Percentiles rank a stretch among this genome's conserved stretches.
phyloP scores from a whole-genome alignment of 2,329 filamentous ascomycete genomes.

The Onygena corvina region DNA sequence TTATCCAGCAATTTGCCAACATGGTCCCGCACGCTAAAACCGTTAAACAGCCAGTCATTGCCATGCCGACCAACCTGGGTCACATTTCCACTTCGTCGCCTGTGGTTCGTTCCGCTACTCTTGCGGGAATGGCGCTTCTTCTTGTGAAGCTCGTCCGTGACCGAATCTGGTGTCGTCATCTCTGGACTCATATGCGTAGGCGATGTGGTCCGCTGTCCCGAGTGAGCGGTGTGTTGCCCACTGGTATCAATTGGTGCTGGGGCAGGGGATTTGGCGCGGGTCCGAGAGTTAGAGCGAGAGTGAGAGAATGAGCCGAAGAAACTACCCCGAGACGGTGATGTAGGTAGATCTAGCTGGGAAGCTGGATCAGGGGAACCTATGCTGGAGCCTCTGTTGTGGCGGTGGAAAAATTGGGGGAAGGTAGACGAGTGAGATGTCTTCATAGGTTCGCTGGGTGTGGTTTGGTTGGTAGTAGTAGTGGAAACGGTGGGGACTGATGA shows the following conservation, averaged over 20 bases:
- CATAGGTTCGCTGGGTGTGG: neutral
- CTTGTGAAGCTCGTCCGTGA: neutral
- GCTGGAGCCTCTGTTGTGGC: neutral
- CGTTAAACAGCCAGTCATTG: conserved; percentile 42
- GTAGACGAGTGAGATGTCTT: neutral
- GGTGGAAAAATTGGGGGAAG: conserved; percentile 1
- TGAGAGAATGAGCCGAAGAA: conserved; percentile 8
- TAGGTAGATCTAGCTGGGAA: neutral
- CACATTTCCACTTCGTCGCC: conserved; percentile 31
- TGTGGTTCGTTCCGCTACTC: conserved; percentile 26
- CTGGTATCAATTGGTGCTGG: conserved; percentile 3
- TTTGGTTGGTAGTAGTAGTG: neutral
- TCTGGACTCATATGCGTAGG: conserved; percentile 15
- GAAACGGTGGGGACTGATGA: neutral
- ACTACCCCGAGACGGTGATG: neutral
- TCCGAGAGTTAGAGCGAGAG: conserved; percentile 10
- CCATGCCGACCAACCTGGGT: conserved; percentile 39
- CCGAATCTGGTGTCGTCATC: neutral
- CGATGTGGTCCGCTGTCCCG: conserved; percentile 14
- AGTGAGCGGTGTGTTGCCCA: neutral
- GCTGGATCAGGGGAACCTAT: neutral
- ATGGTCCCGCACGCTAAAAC: conserved; percentile 37
- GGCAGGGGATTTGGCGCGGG: conserved; percentile 13
- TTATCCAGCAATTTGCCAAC: conserved; percentile 26
- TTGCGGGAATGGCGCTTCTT: conserved; percentile 14